A percentile compares a stretch with the other conserved stretches of the same genome.
Conservation (phyloP, 371 early-diverging fungal species). For the Mucor mucedo region DNA sequence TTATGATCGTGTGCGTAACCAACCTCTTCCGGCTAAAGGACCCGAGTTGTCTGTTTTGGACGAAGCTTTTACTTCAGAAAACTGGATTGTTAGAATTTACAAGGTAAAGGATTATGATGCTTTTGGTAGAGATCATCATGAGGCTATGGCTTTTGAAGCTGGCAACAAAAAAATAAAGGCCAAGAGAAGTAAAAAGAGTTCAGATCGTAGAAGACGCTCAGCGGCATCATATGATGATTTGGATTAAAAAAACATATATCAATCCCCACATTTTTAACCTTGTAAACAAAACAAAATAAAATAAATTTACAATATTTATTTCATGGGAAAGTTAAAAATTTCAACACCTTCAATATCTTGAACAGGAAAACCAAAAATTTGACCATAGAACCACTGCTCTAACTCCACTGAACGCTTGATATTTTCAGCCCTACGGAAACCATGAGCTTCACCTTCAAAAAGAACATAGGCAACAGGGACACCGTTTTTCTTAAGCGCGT, state of each 20-base stretch:
- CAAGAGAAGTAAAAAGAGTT: constrained; percentile 45
- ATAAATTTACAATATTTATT: constrained; percentile 8
- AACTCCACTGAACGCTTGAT: constrained; percentile 55
- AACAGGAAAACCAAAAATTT: constrained; percentile 54
- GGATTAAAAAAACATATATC: constrained; percentile 15
- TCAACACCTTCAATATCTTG: constrained; percentile 48
- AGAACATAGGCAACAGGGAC: constrained; percentile 70
- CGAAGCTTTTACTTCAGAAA: constrained; percentile 90
- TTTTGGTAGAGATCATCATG: constrained; percentile 80
- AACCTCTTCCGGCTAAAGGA: constrained; percentile 73
- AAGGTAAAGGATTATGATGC: constrained; percentile 93
- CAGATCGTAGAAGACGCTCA: constrained; percentile 50
- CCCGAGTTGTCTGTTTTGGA: constrained; percentile 87
- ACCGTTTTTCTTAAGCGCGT: constrained; percentile 64
- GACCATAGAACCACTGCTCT: constrained; percentile 60
- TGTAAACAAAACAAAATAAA: constrained; percentile 1
- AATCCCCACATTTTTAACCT: background rate
- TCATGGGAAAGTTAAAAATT: constrained; percentile 44
- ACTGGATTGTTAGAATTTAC: constrained; percentile 97
- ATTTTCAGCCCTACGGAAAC: constrained; percentile 56
- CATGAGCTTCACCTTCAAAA: constrained; percentile 79
- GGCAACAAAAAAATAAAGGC: constrained; percentile 57
- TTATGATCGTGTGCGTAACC: constrained; percentile 89
- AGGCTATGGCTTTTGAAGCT: constrained; percentile 68
- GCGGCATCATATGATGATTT: constrained; percentile 35